Base-by-base conservation (phyloP, 2,329 filamentous ascomycete genomes). In the Diaporthe citrichinensis region DNA sequence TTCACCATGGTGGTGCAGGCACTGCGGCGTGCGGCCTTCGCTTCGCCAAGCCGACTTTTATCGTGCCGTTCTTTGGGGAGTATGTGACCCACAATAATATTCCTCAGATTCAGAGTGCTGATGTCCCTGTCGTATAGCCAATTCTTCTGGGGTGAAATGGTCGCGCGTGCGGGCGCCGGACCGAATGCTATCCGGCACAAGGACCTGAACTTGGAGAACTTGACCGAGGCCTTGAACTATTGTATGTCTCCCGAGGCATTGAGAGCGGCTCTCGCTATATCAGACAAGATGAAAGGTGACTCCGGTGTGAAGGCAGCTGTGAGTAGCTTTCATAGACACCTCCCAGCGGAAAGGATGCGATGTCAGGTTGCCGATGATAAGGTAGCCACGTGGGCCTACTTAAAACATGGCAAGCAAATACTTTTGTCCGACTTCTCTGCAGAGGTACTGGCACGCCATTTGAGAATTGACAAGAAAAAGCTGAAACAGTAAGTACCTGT, bases 1-100 rank as follows among this genome's bases (percentile, higher is more conserved):
- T 93, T 0, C 91, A 93, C 77, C 91, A 93, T 76, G 91, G 91
- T 10, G 91, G 91, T 23, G 92, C 92, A 1, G 92, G 92, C 17
- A 65, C 61, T 10, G 41, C 61, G 17, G 61, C 61, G 15, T 65
- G 61, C 10, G 61, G 61, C 4, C 61, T 65, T 2, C 61, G 61
- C 41, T 65, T 49, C 3, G 61, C 41, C n/a, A 46, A 28, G 41
- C 61, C 61, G 2, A 65, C 61, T 8, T 49, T 65, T 17, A 28
- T 49, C 0, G 61, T 65, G 25, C 61, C 61, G 0, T 65, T 65
- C 41, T 65, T 65, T n/a, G 61, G 61, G 15, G 61, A 65, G 61
- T 65, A 49, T n/a, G n/a, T n/a, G n/a, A n/a, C n/a, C n/a, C n/a
- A n/a, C n/a, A n/a, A n/a, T n/a, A n/a, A n/a, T n/a, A n/a, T n/a